Percentiles rank a stretch among this genome's conserved stretches.
phyloP scores from a whole-genome alignment of 2,329 filamentous ascomycete genomes.

The Ophiosphaerella narmari region DNA sequence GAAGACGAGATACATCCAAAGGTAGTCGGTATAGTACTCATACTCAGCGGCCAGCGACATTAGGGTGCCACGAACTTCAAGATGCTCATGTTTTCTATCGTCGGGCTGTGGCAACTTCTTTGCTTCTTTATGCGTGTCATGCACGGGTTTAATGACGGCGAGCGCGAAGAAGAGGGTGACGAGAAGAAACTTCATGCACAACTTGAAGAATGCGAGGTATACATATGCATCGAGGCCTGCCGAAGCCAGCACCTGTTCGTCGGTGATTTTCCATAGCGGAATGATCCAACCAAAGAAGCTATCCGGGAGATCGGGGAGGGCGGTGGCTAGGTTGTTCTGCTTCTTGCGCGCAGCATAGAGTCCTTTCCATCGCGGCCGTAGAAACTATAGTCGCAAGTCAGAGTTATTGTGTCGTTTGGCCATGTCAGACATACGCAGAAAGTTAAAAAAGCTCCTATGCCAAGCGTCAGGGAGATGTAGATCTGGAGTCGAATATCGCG shows the following conservation, averaged over 20 bases:
- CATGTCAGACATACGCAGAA: constrained; percentile 68
- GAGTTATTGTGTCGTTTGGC: constrained; percentile 5
- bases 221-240: constrained; percentile 96
- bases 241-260: constrained; percentile 86
- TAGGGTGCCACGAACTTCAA: constrained; percentile 30
- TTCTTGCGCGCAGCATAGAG: constrained; percentile 89
- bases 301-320: constrained; percentile 79
- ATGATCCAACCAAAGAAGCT: constrained; percentile 94
- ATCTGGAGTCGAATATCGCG: constrained; percentile 65
- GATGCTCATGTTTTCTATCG: constrained; percentile 14
- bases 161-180: constrained; percentile 82
- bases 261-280: constrained; percentile 78
- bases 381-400: constrained; percentile 59
- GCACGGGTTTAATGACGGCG: constrained; percentile 82
- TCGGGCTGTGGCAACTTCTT: constrained; percentile 33
- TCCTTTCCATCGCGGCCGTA: constrained; percentile 88
- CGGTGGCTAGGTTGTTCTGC: constrained; percentile 66
- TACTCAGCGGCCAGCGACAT: constrained; percentile 33
- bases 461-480: constrained; percentile 71
- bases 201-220: constrained; percentile 95
- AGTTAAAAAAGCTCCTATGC: constrained; percentile 70
- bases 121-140: constrained; percentile 62
- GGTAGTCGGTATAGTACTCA: constrained; percentile 60
- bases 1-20: constrained; percentile 95
- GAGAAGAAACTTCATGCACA: constrained; percentile 83